These are phyloP conservation scores for Aaosphaeria arxii DNA, from an alignment of 2,329 filamentous ascomycete genomes.

Conservation along the genomic window DNA sequence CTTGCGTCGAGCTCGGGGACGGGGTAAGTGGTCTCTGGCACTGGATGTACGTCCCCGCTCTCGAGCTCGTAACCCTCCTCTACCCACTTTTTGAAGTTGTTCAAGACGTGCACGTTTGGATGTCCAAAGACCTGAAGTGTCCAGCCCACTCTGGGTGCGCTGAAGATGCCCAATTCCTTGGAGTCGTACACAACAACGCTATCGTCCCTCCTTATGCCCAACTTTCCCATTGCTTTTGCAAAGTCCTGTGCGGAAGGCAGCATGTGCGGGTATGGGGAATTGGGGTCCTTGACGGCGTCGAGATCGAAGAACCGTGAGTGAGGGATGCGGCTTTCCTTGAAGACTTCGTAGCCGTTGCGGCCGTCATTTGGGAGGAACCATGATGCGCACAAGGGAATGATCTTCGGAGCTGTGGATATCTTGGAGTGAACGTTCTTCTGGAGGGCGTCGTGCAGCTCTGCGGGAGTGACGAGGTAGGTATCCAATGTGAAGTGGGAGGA, in stretches of 20 bases:
- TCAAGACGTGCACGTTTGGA: constrained; percentile 79
- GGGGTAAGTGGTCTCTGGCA: constrained; percentile 40
- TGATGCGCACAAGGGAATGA: constrained; percentile 84
- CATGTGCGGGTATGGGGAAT: constrained; percentile 94
- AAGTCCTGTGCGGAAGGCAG: constrained; percentile 79
- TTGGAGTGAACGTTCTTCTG: constrained; percentile 76
- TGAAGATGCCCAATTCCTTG: constrained; percentile 89
- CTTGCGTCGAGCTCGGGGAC: constrained; percentile 47
- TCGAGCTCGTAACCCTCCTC: constrained; percentile 79
- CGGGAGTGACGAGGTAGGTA: constrained; percentile 82
- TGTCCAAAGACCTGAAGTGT: constrained; percentile 90
- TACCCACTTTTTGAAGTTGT: constrained; percentile 96
- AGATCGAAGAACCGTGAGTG: constrained; percentile 94
- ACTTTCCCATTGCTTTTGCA: constrained; percentile 79
- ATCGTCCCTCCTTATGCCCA: constrained; percentile 86
- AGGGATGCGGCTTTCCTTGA: constrained; percentile 79
- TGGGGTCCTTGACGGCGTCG: constrained; percentile 83
- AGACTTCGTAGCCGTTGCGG: constrained; percentile 76
- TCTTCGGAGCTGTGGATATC: constrained; percentile 76
- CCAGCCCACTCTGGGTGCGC: constrained; percentile 90
- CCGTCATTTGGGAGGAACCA: constrained; percentile 97
- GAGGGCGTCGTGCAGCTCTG: constrained; percentile 76
- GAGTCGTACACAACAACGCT: constrained; percentile 92
- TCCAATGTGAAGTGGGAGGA: constrained; percentile 53
- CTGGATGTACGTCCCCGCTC: constrained; percentile 63